Evolutionary conservation across 192 early-diverging fungal species (phyloP).

Genomic region (Chytriomyces sp.): DNA sequence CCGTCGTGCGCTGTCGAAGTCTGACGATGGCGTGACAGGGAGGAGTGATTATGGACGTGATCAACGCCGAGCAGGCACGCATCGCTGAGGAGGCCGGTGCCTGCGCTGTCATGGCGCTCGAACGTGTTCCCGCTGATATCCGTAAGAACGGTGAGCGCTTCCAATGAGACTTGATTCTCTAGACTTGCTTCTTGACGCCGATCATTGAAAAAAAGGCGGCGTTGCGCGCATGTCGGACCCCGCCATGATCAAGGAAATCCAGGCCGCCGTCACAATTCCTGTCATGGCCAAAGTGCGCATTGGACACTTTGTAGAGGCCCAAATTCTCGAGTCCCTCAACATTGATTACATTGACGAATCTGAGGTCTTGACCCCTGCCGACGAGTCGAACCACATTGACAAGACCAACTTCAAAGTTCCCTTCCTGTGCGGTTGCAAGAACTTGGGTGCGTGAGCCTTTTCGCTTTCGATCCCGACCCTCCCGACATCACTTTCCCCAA

Average conservation of each 20-base stretch:
- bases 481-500: background rate
- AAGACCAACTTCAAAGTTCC: constrained; percentile 93
- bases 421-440: constrained; percentile 95
- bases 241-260: constrained; percentile 95
- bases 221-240: constrained; percentile 99
- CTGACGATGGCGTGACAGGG: constrained; percentile 54
- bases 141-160: constrained; percentile 76
- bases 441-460: constrained; percentile 56
- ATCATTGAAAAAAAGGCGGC: constrained; percentile 59
- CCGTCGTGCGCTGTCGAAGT: background rate
- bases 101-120: constrained; percentile 95
- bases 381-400: constrained; percentile 94
- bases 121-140: constrained; percentile 98
- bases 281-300: constrained; percentile 99
- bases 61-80: constrained; percentile 94
- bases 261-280: constrained; percentile 92
- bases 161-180: background rate
- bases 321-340: constrained; percentile 87
- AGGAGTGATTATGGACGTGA: constrained; percentile 99
- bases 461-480: background rate
- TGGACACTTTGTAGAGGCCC: constrained; percentile 98
- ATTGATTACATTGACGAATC: constrained; percentile 98
- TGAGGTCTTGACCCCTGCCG: constrained; percentile 94
- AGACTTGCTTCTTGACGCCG: background rate
- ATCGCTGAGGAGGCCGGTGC: constrained; percentile 98